Percentiles rank a stretch among this genome's conserved stretches.
phyloP scores from a whole-genome alignment of 495 filamentous ascomycete species.

The Xylaria castorea region DNA sequence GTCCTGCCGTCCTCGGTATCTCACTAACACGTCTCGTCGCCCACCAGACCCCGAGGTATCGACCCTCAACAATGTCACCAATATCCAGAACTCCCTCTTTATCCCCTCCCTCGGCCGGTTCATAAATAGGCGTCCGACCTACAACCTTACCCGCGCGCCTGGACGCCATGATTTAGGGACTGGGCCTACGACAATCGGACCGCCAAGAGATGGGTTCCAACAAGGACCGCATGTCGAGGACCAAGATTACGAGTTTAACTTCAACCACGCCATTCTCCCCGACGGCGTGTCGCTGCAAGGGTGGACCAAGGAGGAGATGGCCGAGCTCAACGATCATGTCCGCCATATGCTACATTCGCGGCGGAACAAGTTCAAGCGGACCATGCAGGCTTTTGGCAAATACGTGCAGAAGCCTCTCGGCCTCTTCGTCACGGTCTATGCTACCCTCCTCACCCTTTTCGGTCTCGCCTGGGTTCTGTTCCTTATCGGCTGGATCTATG shows the following conservation, averaged over 20 bases:
- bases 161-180: constrained; percentile 33
- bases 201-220: constrained; percentile 35
- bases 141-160: constrained; percentile 65
- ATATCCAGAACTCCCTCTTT: constrained; percentile 81
- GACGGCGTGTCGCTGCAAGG: constrained; percentile 69
- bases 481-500: constrained; percentile 85
- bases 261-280: constrained; percentile 62
- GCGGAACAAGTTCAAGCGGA: constrained; percentile 74
- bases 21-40: background rate
- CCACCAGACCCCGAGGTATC: constrained; percentile 75
- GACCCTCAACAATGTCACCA: constrained; percentile 75
- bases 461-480: constrained; percentile 85
- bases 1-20: background rate
- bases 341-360: constrained; percentile 82
- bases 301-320: constrained; percentile 72
- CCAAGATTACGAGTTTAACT: constrained; percentile 36
- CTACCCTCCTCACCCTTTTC: constrained; percentile 79
- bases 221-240: constrained; percentile 25
- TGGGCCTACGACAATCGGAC: constrained; percentile 3
- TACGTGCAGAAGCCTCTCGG: constrained; percentile 77
- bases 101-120: constrained; percentile 70
- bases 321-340: constrained; percentile 79
- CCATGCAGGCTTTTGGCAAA: constrained; percentile 76
- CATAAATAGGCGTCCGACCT: constrained; percentile 75
- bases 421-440: constrained; percentile 78